Evolutionary conservation across 1,139 yeast genomes (phyloP).

Genomic region (Blastobotrys ciferrii): DNA sequence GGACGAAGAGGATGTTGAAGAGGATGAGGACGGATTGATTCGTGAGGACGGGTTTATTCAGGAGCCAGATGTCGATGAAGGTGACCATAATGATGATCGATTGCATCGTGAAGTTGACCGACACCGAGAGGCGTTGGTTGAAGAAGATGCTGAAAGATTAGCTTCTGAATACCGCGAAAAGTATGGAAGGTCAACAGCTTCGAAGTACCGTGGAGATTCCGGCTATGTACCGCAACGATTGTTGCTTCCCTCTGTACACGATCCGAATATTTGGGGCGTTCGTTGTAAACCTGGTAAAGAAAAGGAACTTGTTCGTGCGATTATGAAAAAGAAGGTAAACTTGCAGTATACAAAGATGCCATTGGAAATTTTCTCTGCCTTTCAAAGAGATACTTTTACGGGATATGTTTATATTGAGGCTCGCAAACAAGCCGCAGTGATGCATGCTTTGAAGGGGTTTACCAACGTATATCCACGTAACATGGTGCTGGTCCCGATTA

Average conservation of each 20-base stretch:
- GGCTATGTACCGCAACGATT: conserved; percentile 91
- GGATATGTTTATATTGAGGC: conserved; percentile 96
- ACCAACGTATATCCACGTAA: conserved; percentile 71
- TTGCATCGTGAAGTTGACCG: conserved; percentile 90
- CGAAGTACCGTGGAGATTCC: conserved; percentile 84
- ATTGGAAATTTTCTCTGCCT: conserved; percentile 79
- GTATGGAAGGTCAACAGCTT: conserved; percentile 80
- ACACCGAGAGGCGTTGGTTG: conserved; percentile 83
- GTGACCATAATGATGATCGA: conserved; percentile 61
- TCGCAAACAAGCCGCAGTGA: conserved; percentile 87
- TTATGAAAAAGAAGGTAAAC: conserved; percentile 74
- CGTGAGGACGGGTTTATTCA: conserved; percentile 62
- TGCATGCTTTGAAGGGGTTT: conserved; percentile 82
- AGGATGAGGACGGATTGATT: conserved; percentile 85
- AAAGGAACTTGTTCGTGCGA: conserved; percentile 81
- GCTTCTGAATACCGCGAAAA: conserved; percentile 92
- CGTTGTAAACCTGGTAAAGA: conserved; percentile 93
- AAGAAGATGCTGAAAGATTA: conserved; percentile 90
- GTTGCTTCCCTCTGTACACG: conserved; percentile 91
- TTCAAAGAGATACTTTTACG: conserved; percentile 88
- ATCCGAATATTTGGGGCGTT: conserved; percentile 94
- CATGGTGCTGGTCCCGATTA: conserved; percentile 87
- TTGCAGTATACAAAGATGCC: conserved; percentile 61
- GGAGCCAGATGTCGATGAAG: conserved; percentile 49
- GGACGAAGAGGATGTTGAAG: conserved; percentile 93